Evolutionary conservation across 768 basidiomycete species (phyloP).

Genomic region (Podaxis pistillaris): DNA sequence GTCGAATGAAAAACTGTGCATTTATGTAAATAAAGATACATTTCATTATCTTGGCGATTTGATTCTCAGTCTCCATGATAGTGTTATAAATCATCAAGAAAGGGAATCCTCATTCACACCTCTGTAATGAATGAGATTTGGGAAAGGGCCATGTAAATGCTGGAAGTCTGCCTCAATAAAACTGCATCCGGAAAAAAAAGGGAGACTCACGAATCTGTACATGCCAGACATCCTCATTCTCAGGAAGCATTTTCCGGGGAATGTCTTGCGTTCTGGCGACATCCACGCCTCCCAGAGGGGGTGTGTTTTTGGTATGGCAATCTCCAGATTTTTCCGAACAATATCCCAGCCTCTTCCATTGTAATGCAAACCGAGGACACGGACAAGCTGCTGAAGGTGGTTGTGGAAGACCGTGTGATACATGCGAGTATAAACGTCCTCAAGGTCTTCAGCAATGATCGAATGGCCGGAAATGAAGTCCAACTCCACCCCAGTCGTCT

Average conservation of each 20-base stretch:
- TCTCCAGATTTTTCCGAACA: conserved; percentile 42
- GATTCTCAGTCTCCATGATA: neutral
- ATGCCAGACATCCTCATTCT: conserved; percentile 57
- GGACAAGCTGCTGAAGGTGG: conserved; percentile 57
- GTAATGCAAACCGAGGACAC: conserved; percentile 56
- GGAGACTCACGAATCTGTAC: conserved; percentile 49
- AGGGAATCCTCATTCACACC: conserved; percentile 29
- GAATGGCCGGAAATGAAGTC: conserved; percentile 48
- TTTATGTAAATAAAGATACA: neutral
- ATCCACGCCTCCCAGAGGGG: conserved; percentile 50
- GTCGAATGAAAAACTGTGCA: neutral
- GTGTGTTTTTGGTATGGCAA: conserved; percentile 45
- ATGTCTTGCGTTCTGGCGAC: conserved; percentile 41
- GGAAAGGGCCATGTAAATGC: conserved; percentile 56
- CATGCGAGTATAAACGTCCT: conserved; percentile 56
- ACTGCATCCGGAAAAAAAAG: neutral
- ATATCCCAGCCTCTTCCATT: conserved; percentile 53
- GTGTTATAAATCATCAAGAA: neutral
- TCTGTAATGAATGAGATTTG: conserved; percentile 51
- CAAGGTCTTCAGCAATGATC: conserved; percentile 47
- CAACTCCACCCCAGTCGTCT: conserved; percentile 48
- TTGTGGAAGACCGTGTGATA: conserved; percentile 61
- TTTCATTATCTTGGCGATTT: neutral
- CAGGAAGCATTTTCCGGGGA: conserved; percentile 56
- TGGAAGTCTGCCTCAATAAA: conserved; percentile 19